phyloP scores from a whole-genome alignment of 2,329 filamentous ascomycete species.

The Botrytis porri region DNA sequence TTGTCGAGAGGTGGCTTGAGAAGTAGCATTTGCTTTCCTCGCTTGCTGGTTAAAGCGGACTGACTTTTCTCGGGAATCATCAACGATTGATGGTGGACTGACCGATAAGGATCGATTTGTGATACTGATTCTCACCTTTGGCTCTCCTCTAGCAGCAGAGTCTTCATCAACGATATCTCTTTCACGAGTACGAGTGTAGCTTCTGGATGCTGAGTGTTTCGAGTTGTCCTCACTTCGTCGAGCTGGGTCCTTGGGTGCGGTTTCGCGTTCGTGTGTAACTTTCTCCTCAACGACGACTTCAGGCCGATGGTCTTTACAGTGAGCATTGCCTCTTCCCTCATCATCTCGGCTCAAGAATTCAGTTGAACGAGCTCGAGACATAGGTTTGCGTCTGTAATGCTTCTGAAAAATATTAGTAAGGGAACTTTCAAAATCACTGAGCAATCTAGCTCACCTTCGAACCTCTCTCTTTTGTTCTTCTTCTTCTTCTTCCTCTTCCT shows the following conservation, averaged over 20 bases:
- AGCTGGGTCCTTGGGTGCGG: not conserved
- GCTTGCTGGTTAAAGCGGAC: not conserved
- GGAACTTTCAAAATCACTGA: not conserved
- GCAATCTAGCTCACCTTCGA: not conserved
- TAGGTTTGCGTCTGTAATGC: not conserved
- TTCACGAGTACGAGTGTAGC: not conserved
- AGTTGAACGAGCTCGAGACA: not conserved
- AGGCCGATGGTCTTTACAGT: not conserved
- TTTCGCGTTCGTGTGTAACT: not conserved
- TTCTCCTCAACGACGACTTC: not conserved
- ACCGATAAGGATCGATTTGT: not conserved
- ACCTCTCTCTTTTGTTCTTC: not conserved
- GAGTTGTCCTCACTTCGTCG: not conserved
- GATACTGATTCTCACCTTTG: not conserved
- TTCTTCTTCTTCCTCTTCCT: not conserved
- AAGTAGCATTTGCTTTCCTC: not conserved
- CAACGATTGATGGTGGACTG: not conserved
- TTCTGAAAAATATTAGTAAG: not conserved
- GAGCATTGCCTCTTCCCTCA: not conserved
- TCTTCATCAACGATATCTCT: not conserved
- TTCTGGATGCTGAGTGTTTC: not conserved
- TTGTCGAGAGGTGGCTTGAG: not conserved
- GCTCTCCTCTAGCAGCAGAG: not conserved
- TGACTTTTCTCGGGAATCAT: not conserved
- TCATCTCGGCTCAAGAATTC: not conserved